Conservation (phyloP, 2,329 filamentous ascomycete genomes). For the Cryphonectria radicalis region DNA sequence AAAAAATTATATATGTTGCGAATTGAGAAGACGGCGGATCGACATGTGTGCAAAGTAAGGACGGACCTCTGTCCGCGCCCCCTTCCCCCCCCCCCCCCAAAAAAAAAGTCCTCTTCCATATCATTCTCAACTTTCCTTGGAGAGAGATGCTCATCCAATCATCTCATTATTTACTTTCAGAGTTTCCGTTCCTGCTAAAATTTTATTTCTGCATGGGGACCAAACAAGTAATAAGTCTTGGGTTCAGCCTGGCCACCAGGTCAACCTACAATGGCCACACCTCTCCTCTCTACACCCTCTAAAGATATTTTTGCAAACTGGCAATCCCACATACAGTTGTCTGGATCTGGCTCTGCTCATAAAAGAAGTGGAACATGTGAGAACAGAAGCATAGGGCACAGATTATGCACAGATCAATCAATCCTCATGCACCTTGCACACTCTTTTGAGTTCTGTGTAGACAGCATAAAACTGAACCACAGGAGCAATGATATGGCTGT, state of each 20-base stretch:
- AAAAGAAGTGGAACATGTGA: background rate
- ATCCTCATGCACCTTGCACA: background rate
- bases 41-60: background rate
- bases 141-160: background rate
- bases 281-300: no score
- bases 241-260: background rate
- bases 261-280: background rate
- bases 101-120: background rate
- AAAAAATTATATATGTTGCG: background rate
- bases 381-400: background rate
- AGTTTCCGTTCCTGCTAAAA: background rate
- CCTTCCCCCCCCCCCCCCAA: no score
- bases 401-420: background rate
- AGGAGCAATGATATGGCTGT: background rate
- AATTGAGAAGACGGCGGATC: background rate
- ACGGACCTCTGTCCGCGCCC: background rate
- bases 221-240: no score
- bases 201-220: background rate
- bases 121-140: background rate
- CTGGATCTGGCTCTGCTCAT: background rate
- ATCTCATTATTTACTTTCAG: background rate
- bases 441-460: background rate
- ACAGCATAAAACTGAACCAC: background rate
- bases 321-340: background rate
- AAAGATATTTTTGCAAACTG: background rate